A percentile compares a stretch with the other conserved stretches of the same genome.
Evolutionary conservation across 257 asterid species (phyloP).

Genomic region (Buddleja alternifolia): DNA sequence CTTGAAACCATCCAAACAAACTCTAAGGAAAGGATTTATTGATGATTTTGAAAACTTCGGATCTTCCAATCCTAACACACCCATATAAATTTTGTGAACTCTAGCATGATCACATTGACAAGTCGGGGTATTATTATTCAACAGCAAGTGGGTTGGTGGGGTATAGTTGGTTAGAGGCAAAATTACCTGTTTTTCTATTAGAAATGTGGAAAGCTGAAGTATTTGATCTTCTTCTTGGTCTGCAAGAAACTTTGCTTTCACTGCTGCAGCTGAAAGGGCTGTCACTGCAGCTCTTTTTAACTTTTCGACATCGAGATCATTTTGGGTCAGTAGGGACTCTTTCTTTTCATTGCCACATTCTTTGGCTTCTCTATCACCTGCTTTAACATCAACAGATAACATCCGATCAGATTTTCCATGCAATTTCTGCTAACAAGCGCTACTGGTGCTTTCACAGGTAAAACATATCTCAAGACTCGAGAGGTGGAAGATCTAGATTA

Average conservation of each 20-base stretch:
- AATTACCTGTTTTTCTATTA: constrained; percentile 87
- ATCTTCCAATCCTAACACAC: too few species aligned
- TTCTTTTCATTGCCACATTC: constrained; percentile 41
- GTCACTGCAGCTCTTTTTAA: constrained; percentile 77
- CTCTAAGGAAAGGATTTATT: too few species aligned
- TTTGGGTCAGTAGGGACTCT: constrained; percentile 37
- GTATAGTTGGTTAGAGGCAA: neutral
- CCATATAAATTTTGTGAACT: neutral
- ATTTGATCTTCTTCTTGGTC: constrained; percentile 89
- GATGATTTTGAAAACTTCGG: too few species aligned
- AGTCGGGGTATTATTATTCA: neutral
- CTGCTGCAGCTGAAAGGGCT: constrained; percentile 93
- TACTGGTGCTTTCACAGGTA: constrained; percentile 11
- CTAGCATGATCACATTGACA: neutral
- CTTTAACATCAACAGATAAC: constrained; percentile 26
- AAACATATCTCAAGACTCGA: constrained; percentile 4
- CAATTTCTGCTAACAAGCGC: constrained; percentile 7
- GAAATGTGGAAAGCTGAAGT: constrained; percentile 69
- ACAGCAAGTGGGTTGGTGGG: constrained; percentile 2
- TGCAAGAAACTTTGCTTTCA: constrained; percentile 97
- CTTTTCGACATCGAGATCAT: constrained; percentile 48
- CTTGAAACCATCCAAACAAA: too few species aligned
- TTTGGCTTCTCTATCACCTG: constrained; percentile 48
- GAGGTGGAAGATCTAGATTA: constrained; percentile 12
- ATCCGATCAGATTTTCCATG: constrained; percentile 24